Base-by-base conservation (phyloP, 2,329 filamentous ascomycete species). In the Bipolaris cookei region DNA sequence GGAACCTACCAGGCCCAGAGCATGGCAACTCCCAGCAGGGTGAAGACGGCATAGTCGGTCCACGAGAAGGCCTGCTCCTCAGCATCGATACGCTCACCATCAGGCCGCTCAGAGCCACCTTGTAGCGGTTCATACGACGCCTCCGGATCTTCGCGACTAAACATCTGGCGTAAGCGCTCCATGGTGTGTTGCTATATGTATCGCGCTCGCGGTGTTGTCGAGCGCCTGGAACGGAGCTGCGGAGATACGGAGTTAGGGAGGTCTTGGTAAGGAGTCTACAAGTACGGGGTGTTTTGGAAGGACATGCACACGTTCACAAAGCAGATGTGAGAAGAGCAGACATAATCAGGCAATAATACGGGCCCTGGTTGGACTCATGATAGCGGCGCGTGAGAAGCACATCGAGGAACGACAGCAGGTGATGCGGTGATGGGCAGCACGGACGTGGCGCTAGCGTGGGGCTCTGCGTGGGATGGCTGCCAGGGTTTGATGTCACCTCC, bases 21-120 rank as follows among this genome's bases (percentile, higher is more conserved):
- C 95, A 98, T 98, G 50, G 93, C 91, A 54, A 97, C 83, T 48
- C 95, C 95, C 23, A 98, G 81, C 48, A 97, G 80, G 54, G 90
- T 81, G 77, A 98, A 98, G 72, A 97, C 88, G 67, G 79, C 80
- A 78, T 98, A 99, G 75, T 96, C 91, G 34, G 91, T 72, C 87
- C 90, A 92, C 61, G 92, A 96, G 79, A 97, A 97, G 34, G 61
- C 51, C 56, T 59, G 61, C n/a, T 68, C 51, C 39, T 66, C 62
- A 10, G 55, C 38, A 32, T 73, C 67, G 41, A 74, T 74, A n/a
- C 43, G 65, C 30, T 76, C 72, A 38, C 73, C 74, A 58, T 77
- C 67, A 34, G 65, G 65, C 23, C 58, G 55, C 54, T 76, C 74
- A 6, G 71, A 75, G 14, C 75, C 72, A n/a, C 74, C 74, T 51